Evolutionary conservation across 1,284 basidiomycete genomes (phyloP), one percentile per base, ranked within the genome.

Genomic region (Marasmius oreades): DNA sequence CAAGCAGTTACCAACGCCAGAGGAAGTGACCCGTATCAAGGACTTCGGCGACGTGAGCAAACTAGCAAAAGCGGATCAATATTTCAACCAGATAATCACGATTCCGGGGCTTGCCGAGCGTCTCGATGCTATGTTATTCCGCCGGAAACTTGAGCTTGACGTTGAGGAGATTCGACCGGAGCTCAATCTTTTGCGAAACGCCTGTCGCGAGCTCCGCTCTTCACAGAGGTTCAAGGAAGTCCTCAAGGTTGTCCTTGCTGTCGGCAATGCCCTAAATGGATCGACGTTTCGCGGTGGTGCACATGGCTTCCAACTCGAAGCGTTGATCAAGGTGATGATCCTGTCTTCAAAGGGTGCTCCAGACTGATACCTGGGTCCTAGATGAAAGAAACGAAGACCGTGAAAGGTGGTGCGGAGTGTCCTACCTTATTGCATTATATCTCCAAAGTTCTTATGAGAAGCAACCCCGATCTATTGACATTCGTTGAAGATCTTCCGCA

Each of bases 391-490:
- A 95, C 90, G 0, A 91, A 85, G 72, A 90, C 92, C 0, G 82
- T 82, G 0, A 85, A 82, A 57, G 81, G 82, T 0, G 79, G 81
- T 0, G 55, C 80, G 0, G 83, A 84, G 1, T 95, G 92, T 62
- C 92, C 93, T 0, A 95, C 92, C 0, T 75, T 97, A 23, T 74
- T 97, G 24, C 93, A 97, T 69, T 96, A 93, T 67, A 67, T 96
- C 23, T 91, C 91, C 6, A 78, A 81, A 51, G 78, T 91, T 5
- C 75, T 96, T n/a, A 69, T 92, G 58, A 79, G 84, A 44, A 80
- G 78, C 11, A 86, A 94, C 65, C 81, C 88, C 0, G 73, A 77
- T 0, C 67, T 92, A 4, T 75, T 90, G 0, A 79, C 80, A 12
- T 95, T 94, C 70, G 78, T 92, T 7, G 88, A 93, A 36, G 93